These are phyloP conservation scores for Thelonectria blattea DNA, from an alignment of 2,329 filamentous ascomycete species.

Conservation along the genomic window DNA sequence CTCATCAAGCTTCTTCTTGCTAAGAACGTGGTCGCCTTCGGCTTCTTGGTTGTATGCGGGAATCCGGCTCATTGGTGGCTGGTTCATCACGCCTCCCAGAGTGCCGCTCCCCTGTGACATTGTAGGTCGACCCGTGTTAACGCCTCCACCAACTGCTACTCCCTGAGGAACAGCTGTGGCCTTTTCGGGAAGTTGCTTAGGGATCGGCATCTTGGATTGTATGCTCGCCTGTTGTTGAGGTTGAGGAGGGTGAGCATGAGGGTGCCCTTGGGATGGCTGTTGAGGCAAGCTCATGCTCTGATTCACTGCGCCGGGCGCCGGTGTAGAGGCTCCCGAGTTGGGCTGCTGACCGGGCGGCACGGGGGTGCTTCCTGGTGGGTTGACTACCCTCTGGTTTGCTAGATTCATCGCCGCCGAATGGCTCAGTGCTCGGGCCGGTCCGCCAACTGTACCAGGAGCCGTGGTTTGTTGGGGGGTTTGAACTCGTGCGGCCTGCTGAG, in stretches of 20 bases:
- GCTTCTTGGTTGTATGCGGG: slow-evolving; percentile 87
- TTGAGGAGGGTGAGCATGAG: slow-evolving; percentile 57
- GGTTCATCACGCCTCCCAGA: slow-evolving; percentile 81
- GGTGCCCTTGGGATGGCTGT: slow-evolving; percentile 48
- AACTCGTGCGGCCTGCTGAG: slow-evolving; percentile 54
- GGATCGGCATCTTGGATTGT: slow-evolving; percentile 76
- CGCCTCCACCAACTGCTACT: slow-evolving; percentile 70
- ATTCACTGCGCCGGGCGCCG: slow-evolving; percentile 39
- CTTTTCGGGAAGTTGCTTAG: slow-evolving; percentile 74
- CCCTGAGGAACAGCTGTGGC: slow-evolving; percentile 74
- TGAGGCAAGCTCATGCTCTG: slow-evolving; percentile 40
- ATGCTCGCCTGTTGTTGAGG: slow-evolving; percentile 48
- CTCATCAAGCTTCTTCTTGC: slow-evolving; percentile 97
- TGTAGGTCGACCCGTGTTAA: slow-evolving; percentile 76
- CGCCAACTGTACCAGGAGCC: slow-evolving; percentile 46
- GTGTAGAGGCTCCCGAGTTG: slow-evolving; percentile 39
- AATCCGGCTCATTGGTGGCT: slow-evolving; percentile 82
- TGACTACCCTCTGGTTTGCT: slow-evolving; percentile 51
- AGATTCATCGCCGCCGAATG: slow-evolving; percentile 58
- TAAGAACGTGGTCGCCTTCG: slow-evolving; percentile 91
- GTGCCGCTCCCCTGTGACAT: slow-evolving; percentile 78
- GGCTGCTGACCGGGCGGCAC: slow-evolving; percentile 41
- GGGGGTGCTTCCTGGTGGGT: slow-evolving; percentile 43
- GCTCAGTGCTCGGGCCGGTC: slow-evolving; percentile 51
- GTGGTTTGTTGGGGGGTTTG: slow-evolving; percentile 59